phyloP scores from a whole-genome alignment of 805 yeast genomes.

The Candida coquimbonensis region DNA sequence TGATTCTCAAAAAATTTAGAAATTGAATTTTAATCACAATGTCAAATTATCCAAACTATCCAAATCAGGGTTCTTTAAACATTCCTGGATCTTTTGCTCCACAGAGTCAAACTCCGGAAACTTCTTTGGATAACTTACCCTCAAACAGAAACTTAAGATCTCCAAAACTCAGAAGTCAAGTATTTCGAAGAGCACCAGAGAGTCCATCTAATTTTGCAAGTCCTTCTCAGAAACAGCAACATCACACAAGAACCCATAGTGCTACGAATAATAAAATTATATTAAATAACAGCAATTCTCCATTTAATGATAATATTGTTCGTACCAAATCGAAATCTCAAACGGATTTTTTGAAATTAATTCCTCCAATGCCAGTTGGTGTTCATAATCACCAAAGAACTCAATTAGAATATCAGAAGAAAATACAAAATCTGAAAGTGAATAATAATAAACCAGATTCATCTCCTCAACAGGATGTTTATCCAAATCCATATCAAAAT shows the following conservation, averaged over 20 bases:
- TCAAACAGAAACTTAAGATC: background rate
- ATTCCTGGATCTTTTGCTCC: constrained; percentile 8
- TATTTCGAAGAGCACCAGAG: background rate
- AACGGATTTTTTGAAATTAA: constrained; percentile 20
- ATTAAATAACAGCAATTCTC: no score
- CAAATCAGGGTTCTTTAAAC: background rate
- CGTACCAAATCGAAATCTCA: constrained; percentile 3
- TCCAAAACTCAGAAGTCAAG: background rate
- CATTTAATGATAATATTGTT: background rate
- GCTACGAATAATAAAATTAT: background rate
- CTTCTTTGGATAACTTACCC: background rate
- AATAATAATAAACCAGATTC: background rate
- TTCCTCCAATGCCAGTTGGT: constrained; percentile 23
- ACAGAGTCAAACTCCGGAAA: background rate
- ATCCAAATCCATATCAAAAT: background rate
- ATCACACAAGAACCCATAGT: constrained; percentile 2
- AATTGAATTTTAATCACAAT: background rate
- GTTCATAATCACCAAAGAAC: constrained; percentile 1
- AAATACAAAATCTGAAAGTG: background rate
- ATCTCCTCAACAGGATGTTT: background rate
- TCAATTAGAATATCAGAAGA: background rate
- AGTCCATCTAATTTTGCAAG: background rate
- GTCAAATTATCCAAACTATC: background rate
- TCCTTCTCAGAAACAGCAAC: background rate
- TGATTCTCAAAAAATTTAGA: background rate